phyloP scores from a whole-genome alignment of 306 rosid genomes.

The Inga oerstediana region DNA sequence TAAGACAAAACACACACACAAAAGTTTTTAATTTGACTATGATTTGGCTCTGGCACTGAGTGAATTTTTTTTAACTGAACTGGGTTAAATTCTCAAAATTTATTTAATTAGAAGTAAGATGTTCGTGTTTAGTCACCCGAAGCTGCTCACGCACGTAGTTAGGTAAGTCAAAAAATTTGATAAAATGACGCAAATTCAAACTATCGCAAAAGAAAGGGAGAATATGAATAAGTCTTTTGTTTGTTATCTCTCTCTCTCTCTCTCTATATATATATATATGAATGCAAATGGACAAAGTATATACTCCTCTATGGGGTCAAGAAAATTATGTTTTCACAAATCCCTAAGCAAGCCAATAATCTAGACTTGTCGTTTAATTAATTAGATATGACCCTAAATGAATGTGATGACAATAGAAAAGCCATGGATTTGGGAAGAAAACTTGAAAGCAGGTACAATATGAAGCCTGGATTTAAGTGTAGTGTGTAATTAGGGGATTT shows the following conservation, averaged over 20 bases:
- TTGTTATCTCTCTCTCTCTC: too few species aligned
- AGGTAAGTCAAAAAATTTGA: too few species aligned
- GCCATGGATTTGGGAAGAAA: conserved; percentile 19
- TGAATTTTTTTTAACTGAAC: too few species aligned
- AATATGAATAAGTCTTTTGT: not conserved
- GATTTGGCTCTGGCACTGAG: too few species aligned
- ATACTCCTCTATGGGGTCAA: not conserved
- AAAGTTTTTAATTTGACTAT: too few species aligned
- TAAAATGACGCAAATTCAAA: too few species aligned
- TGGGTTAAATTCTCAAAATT: too few species aligned
- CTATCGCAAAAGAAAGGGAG: not conserved
- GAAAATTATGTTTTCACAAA: not conserved
- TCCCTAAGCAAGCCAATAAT: not conserved
- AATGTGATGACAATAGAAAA: not conserved
- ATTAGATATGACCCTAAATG: not conserved
- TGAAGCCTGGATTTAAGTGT: conserved; percentile 49
- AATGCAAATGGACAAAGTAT: not conserved
- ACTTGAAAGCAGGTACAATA: conserved; percentile 19
- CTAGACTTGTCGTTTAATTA: not conserved
- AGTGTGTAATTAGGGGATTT: conserved; percentile 21
- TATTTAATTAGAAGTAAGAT: too few species aligned
- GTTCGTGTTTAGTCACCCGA: too few species aligned
- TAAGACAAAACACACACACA: too few species aligned
- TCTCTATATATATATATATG: too few species aligned
- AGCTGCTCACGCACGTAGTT: too few species aligned